phyloP scores from a whole-genome alignment of 1,284 basidiomycete species.

The Ceratobasidium papillatum region DNA sequence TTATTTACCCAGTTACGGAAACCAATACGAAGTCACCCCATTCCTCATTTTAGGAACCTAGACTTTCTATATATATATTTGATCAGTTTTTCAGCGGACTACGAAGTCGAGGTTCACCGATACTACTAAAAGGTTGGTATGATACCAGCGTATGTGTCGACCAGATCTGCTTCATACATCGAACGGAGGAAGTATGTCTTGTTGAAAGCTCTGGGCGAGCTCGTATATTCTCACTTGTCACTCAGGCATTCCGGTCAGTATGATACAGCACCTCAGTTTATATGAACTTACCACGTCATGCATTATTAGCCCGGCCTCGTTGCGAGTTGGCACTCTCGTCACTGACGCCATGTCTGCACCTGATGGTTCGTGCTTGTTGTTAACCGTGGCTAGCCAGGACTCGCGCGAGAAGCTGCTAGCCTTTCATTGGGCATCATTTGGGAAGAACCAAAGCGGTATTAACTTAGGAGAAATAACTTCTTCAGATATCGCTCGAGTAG shows the following conservation, averaged over 20 bases:
- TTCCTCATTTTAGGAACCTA: conserved; percentile 9
- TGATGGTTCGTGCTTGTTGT: conserved; percentile 16
- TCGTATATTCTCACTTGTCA: conserved; percentile 41
- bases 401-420: conserved; percentile 49
- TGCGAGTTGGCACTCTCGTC: background rate
- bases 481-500: conserved; percentile 47
- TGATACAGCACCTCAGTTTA: no score
- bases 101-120: conserved; percentile 20
- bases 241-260: conserved; percentile 39
- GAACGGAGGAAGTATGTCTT: conserved; percentile 40
- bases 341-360: conserved; percentile 11
- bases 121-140: conserved; percentile 29
- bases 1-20: no score
- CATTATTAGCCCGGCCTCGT: background rate
- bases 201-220: conserved; percentile 38
- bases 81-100: conserved; percentile 31
- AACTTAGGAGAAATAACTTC: conserved; percentile 44
- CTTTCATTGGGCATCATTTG: conserved; percentile 67
- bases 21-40: background rate
- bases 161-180: conserved; percentile 24
- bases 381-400: background rate
- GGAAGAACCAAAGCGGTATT: conserved; percentile 56
- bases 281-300: background rate
- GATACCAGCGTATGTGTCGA: background rate
- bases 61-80: conserved; percentile 30